Evolutionary conservation across 306 rosid species (phyloP), one percentile per base, ranked within the genome.

Genomic region (Hippophae gyantsensis): DNA sequence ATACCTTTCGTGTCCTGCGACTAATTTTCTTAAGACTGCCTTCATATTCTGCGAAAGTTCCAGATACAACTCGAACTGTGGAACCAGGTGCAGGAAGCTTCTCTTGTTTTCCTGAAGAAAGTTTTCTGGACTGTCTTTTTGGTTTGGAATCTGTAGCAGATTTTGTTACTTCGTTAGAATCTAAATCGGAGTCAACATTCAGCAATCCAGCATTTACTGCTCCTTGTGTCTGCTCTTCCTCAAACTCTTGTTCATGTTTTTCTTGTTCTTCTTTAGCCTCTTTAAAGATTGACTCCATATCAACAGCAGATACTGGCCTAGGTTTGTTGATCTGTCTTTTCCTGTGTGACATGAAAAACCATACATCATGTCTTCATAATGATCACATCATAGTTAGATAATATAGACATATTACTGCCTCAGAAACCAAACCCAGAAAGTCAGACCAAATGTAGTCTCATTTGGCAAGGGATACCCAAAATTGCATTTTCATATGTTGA

Each of bases 311-410:
- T 2, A 92, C 83, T 43, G 98, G 85, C 71, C 72, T 77, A 26
- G 95, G 98, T 75, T 66, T 87, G 72, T 83, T 85, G 64, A 85
- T 92, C 79, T 83, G 89, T 65, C 65, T 82, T 72, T 87, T 87
- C 58, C 95, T 92, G 86, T 61, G 48, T 68, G 43, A 49, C 41
- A 73, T 43, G 7, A 53, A 61, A 45, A 47, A 53, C 43, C 54
- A 41, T 48, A 40, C 68, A 13, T 7, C 9, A 48, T 54, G 71
- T n/a, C 13, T 13, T 52, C n/a, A 52, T 7, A 48, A 6, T 49
- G 18, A 18, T 10, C 7, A 14, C 9, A 56, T 38, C 56, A 50
- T 46, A 12, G 25, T 1, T 54, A 9, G 14, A 49, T 43, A 52
- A 38, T 40, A 62, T 27, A 40, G 47, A 18, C 48, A 42, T 12